Conservation (phyloP, 768 basidiomycete species). For the Pholiota microspora region DNA sequence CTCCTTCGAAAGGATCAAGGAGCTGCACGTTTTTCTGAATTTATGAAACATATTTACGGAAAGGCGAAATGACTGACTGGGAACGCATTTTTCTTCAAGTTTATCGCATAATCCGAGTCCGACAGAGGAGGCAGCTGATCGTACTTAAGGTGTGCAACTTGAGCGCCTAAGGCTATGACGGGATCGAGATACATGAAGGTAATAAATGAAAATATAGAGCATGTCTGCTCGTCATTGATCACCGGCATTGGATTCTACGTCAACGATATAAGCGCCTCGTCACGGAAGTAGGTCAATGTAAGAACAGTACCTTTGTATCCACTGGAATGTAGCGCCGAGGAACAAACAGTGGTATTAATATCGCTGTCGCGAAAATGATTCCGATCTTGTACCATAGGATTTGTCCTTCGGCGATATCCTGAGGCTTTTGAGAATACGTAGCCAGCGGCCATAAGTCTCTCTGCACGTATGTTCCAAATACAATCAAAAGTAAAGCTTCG, state of each 20-base stretch:
- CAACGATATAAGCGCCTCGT: not conserved
- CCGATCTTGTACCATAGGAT: conserved; percentile 50
- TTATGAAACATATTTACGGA: not conserved
- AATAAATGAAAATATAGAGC: conserved; percentile 41
- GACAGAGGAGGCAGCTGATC: conserved; percentile 62
- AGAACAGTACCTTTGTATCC: conserved; percentile 37
- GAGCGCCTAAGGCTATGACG: conserved; percentile 40
- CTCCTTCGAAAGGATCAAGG: conserved; percentile 37
- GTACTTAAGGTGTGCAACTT: conserved; percentile 40
- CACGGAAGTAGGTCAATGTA: not conserved
- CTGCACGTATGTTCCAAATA: conserved; percentile 42
- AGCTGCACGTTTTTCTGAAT: conserved; percentile 19
- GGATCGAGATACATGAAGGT: conserved; percentile 56
- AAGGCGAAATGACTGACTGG: conserved; percentile 17
- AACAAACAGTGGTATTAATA: conserved; percentile 48
- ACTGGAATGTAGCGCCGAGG: conserved; percentile 53
- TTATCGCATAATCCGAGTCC: conserved; percentile 44
- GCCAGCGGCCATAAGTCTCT: conserved; percentile 55
- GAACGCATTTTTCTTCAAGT: conserved; percentile 23
- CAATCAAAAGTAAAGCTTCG: conserved; percentile 26
- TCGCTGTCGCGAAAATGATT: conserved; percentile 38
- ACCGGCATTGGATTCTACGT: conserved; percentile 28
- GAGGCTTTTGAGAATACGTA: conserved; percentile 39
- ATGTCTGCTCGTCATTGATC: conserved; percentile 48
- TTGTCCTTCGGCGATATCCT: conserved; percentile 41